Evolutionary conservation across 2,329 filamentous ascomycete genomes (phyloP).

Genomic region (Alternaria panax): DNA sequence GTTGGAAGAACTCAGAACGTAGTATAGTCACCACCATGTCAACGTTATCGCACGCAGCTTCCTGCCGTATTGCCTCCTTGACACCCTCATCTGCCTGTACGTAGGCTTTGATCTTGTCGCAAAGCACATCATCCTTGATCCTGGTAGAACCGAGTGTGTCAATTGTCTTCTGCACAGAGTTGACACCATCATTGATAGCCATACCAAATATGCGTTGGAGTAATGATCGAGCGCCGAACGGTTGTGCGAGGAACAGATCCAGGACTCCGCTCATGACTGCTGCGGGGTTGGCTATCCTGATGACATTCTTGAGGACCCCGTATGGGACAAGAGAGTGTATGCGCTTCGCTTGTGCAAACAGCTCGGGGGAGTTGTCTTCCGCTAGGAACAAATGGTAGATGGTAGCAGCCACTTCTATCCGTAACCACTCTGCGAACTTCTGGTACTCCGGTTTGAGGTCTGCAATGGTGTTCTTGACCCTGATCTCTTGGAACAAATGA

Average conservation of each 20-base stretch:
- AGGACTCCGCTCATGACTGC: constrained; percentile 96
- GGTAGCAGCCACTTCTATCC: constrained; percentile 95
- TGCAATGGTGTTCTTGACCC: constrained; percentile 83
- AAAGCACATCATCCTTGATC: constrained; percentile 81
- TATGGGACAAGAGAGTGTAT: constrained; percentile 97
- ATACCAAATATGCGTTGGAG: constrained; percentile 94
- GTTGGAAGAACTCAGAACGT: constrained; percentile 77
- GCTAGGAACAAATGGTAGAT: constrained; percentile 97
- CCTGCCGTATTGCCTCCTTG: constrained; percentile 75
- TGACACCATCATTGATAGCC: constrained; percentile 89
- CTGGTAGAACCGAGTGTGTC: constrained; percentile 73
- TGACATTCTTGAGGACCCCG: constrained; percentile 92
- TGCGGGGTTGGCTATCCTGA: constrained; percentile 93
- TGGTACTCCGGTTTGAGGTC: constrained; percentile 94
- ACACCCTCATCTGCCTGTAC: constrained; percentile 76
- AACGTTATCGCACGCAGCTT: constrained; percentile 75
- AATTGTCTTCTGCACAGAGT: constrained; percentile 84
- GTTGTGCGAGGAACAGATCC: constrained; percentile 94
- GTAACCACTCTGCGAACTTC: constrained; percentile 97
- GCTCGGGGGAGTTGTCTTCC: constrained; percentile 95
- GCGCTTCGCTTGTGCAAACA: constrained; percentile 91
- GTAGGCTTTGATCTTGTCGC: constrained; percentile 82
- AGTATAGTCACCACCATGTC: constrained; percentile 88
- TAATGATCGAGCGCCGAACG: constrained; percentile 86
- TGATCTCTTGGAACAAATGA: constrained; percentile 91